phyloP scores from a whole-genome alignment of 1,284 basidiomycete genomes.

The Fomitopsis betulina region DNA sequence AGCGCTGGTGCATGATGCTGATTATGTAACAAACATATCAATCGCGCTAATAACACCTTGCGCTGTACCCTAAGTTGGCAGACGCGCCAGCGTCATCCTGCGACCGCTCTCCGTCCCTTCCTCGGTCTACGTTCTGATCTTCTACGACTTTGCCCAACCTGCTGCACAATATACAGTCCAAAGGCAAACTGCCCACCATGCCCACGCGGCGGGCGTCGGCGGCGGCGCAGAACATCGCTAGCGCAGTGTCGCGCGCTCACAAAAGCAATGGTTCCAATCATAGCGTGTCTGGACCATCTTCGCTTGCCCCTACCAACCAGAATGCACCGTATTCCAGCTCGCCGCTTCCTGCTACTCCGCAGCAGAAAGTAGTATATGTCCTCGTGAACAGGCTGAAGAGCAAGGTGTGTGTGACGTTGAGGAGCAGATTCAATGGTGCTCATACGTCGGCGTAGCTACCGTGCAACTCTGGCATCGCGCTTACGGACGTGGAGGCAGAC shows the following conservation, averaged over 20 bases:
- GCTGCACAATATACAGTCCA: background rate
- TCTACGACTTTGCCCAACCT: background rate
- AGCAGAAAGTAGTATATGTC: constrained; percentile 69
- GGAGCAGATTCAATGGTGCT: background rate
- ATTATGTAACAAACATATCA: constrained; percentile 1
- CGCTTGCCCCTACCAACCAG: constrained; percentile 15
- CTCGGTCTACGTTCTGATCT: background rate
- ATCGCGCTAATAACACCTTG: background rate
- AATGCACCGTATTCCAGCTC: constrained; percentile 23
- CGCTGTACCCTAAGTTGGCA: constrained; percentile 1
- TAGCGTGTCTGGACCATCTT: constrained; percentile 32
- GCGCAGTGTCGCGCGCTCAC: constrained; percentile 35
- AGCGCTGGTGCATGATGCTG: background rate
- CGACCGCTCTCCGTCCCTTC: background rate
- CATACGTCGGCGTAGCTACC: constrained; percentile 60
- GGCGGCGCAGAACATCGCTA: constrained; percentile 28
- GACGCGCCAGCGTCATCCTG: background rate
- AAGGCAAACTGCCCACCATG: constrained; percentile 25
- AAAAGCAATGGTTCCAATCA: constrained; percentile 49
- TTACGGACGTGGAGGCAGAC: constrained; percentile 75
- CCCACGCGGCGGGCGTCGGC: constrained; percentile 46
- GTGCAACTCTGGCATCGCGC: constrained; percentile 70
- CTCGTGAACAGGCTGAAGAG: constrained; percentile 70
- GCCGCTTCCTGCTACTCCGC: constrained; percentile 40
- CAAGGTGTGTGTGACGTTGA: constrained; percentile 39